phyloP scores from a whole-genome alignment of 2,329 filamentous ascomycete species.

The Colletotrichum higginsianum region DNA sequence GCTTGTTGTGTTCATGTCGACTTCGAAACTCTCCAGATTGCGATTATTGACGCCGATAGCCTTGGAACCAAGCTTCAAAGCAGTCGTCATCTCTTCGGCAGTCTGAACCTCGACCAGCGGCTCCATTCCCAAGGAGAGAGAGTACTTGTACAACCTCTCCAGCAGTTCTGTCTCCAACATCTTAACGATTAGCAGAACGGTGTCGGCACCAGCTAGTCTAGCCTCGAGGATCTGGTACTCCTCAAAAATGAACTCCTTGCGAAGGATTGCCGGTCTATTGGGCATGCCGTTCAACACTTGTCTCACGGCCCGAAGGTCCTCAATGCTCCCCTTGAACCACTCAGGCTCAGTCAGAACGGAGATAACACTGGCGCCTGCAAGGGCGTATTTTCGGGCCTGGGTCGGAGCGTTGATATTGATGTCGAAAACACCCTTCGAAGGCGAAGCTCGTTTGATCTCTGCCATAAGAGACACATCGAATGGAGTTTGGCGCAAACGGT shows the following conservation, averaged over 20 bases:
- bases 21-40: conserved; percentile 95
- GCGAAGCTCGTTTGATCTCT: conserved; percentile 96
- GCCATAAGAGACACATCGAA: conserved; percentile 96
- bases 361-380: conserved; percentile 95
- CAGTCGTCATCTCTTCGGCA: conserved; percentile 90
- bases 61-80: conserved; percentile 87
- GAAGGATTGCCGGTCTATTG: conserved; percentile 90
- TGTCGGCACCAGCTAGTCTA: conserved; percentile 92
- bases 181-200: conserved; percentile 95
- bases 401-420: conserved; percentile 88
- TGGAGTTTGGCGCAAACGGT: conserved; percentile 83
- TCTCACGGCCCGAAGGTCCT: conserved; percentile 89
- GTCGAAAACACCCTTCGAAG: conserved; percentile 95
- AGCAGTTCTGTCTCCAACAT: conserved; percentile 88
- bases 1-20: conserved; percentile 93
- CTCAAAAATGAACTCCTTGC: conserved; percentile 98
- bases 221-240: conserved; percentile 99
- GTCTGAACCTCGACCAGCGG: conserved; percentile 97
- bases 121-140: conserved; percentile 93
- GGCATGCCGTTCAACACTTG: conserved; percentile 92
- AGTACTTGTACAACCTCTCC: conserved; percentile 88
- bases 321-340: conserved; percentile 99
- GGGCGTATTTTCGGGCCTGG: conserved; percentile 91
- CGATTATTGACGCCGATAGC: conserved; percentile 98
- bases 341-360: conserved; percentile 98